Percentiles rank a stretch among this genome's conserved stretches.
phyloP scores from a whole-genome alignment of 2,329 filamentous ascomycete species.

The Trichoderma gracile region DNA sequence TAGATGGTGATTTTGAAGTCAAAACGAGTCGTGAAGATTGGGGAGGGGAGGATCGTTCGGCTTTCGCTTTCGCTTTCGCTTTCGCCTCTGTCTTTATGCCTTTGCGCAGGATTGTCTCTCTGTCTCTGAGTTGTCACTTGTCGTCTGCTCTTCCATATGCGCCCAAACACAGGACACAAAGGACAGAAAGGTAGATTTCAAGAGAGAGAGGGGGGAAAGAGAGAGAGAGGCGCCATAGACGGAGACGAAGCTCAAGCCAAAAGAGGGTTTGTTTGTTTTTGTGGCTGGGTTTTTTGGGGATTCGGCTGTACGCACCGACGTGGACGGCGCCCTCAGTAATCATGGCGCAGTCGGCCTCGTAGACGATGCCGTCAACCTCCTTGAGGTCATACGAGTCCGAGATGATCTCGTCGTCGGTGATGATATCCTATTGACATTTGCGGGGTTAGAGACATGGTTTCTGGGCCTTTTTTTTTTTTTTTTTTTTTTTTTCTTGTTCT shows the following conservation, averaged over 20 bases:
- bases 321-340: constrained; percentile 75
- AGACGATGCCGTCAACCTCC: constrained; percentile 75
- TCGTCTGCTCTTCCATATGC: background rate
- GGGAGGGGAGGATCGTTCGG: background rate
- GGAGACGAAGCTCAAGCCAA: background rate
- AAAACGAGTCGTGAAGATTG: background rate
- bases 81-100: too few species aligned
- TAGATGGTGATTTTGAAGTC: background rate
- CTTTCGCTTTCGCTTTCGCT: background rate
- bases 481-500: background rate
- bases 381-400: constrained; percentile 90
- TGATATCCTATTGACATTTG: constrained; percentile 66
- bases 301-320: constrained; percentile 61
- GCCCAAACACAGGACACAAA: background rate
- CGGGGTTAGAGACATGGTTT: constrained; percentile 34
- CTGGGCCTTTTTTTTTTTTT: background rate
- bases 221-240: too few species aligned
- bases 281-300: too few species aligned
- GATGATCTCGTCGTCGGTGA: constrained; percentile 93
- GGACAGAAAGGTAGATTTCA: too few species aligned
- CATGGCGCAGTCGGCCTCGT: constrained; percentile 90
- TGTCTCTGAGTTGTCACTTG: too few species aligned
- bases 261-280: too few species aligned
- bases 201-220: too few species aligned
- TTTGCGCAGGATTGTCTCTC: too few species aligned